Base-by-base conservation (phyloP, 345 rosid genomes). In the Limnanthes douglasii region DNA sequence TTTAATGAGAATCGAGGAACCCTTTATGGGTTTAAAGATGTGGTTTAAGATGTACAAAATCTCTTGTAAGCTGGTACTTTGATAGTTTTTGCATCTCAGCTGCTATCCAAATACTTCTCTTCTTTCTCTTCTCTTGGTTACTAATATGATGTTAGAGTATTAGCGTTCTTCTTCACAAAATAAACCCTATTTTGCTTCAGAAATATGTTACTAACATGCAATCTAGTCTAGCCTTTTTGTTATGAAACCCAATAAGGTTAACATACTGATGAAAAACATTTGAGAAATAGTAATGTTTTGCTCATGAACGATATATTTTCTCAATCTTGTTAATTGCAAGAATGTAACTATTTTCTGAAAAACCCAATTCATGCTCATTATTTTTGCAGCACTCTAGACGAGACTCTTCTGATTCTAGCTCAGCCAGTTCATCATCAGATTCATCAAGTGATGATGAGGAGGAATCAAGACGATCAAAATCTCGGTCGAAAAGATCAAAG, bases 391-490 rank as follows among this genome's bases (percentile, higher is more conserved):
- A 75, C 50, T 85, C 86, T 28, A 75, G 66, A 34, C 65, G 59
- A 54, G 59, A 61, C 32, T 70, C 73, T 12, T 67, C 73, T 0
- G 72, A 73, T 15, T 68, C 73, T 11, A 62, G 72, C 59, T 66
- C 79, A 8, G 50, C 66, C 4, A 53, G 73, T 60, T 69, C 94
- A 13, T 80, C 85, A 13, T 61, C 94, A 1, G 96, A 78, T 27
- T 58, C 70, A 45, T 84, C 90, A 3, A 77, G 86, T 39, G 64
- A 78, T 13, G 94, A 81, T n/a, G 90, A 62, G 4, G 94, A 75
- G 18, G 95, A 81, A 50, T 57, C 75, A 7, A 71, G 68, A 66
- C 73, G 74, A 64, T 80, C 78, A 3, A 90, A 70, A 61, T 72
- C 96, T n/a, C 73, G 77, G 63, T 75, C 80, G 8, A 78, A 53